These are phyloP conservation scores for Pseudogymnoascus sp. DNA, from an alignment of 2,329 filamentous ascomycete genomes.

Conservation along the genomic window DNA sequence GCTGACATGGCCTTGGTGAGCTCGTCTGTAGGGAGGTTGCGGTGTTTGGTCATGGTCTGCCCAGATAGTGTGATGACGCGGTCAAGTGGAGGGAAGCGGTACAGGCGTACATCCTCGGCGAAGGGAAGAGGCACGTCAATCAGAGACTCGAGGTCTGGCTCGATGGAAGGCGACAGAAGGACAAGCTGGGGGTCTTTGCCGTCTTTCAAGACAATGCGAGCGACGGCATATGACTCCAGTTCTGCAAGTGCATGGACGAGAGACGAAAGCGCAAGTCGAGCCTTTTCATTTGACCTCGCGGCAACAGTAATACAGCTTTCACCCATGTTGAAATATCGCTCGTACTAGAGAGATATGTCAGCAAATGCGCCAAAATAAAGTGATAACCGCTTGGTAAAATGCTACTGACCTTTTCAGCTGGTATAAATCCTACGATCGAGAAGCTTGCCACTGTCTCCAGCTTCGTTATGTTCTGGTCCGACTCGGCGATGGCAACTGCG, in stretches of 20 bases:
- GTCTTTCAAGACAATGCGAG: constrained; percentile 77
- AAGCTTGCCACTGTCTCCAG: constrained; percentile 69
- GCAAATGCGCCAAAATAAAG: background rate
- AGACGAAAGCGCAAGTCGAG: constrained; percentile 77
- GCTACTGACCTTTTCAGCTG: constrained; percentile 52
- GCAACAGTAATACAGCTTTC: constrained; percentile 71
- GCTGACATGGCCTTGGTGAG: constrained; percentile 76
- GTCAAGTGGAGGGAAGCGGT: constrained; percentile 85
- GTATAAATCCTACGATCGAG: constrained; percentile 81
- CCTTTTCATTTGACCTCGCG: constrained; percentile 70
- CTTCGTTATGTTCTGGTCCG: constrained; percentile 82
- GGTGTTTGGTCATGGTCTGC: constrained; percentile 70
- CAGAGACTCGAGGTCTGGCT: constrained; percentile 72
- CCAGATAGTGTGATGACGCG: constrained; percentile 82
- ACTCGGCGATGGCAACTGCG: constrained; percentile 79
- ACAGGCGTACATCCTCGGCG: constrained; percentile 82
- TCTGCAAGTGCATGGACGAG: constrained; percentile 83
- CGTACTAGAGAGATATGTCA: constrained; percentile 47
- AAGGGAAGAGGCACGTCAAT: constrained; percentile 89
- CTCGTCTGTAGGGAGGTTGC: constrained; percentile 68
- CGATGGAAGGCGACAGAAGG: constrained; percentile 71
- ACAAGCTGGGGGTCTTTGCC: constrained; percentile 69
- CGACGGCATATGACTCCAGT: constrained; percentile 76
- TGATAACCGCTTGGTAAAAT: background rate
- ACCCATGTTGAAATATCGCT: constrained; percentile 79